Base-by-base conservation (phyloP, 202 grass and related monocot genomes). In the Brachypodium distachyon region DNA sequence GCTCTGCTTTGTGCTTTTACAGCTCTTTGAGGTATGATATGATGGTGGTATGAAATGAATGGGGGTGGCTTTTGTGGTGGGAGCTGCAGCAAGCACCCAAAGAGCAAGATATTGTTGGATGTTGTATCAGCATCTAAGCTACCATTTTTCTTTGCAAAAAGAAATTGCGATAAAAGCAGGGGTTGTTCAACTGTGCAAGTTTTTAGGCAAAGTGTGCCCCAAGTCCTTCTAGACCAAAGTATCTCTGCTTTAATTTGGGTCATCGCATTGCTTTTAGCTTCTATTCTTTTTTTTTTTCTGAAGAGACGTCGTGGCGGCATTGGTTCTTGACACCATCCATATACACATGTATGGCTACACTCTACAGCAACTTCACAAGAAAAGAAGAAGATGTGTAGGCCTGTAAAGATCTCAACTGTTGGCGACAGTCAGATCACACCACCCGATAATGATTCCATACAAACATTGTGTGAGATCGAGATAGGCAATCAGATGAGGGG, bases 61-160 rank as follows among this genome's bases (percentile, higher is more conserved):
- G n/a, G n/a, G 67, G 84, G 60, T 66, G 83, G 70, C 57, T 58
- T 72, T 64, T 71, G 41, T 81, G 80, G 87, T 87, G 72, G 72
- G 60, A 70, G 86, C 85, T 55, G 81, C 87, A 84, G 84, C 85
- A 90, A 80, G 83, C 87, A 87, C 40, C 42, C 64, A 68, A 68
- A 16, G 0, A 12, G 64, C 76, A 57, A 73, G 73, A 56, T 54
- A 63, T 69, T 58, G 80, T 73, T 77, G 33, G 66, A 25, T 69
- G 77, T 43, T 74, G 77, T 77, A 82, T 79, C 86, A 25, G 67
- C 73, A 43, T 88, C 83, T 8, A 39, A n/a, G 69, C 40, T 17
- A 6, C 3, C 23, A n/a, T 18, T 25, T 67, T 42, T 67, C 3
- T 13, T 67, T 67, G 22, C 25, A 1, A 36, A 68, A 70, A 72